Conservation (phyloP, 164 flowering plant genomes). For the Sedum album region DNA sequence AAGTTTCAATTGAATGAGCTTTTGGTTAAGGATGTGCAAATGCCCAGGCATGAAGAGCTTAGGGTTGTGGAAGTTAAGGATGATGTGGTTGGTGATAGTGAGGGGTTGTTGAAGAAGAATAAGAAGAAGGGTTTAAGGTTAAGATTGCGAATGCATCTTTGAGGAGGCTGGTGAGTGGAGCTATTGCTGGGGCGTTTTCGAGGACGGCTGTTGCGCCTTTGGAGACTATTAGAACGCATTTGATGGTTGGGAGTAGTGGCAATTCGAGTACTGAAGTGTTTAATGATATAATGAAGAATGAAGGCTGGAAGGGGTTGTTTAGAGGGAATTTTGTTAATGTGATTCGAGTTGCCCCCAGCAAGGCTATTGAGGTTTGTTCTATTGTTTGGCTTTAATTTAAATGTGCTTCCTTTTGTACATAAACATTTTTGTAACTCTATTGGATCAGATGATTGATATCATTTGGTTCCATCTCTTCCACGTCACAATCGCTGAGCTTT, state of each 20-base stretch:
- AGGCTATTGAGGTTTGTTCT: constrained; percentile 36
- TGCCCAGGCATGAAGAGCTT: not conserved
- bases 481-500: not conserved
- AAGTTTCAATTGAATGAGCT: not conserved
- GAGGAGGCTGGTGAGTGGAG: constrained; percentile 41
- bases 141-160: constrained; percentile 32
- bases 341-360: constrained; percentile 90
- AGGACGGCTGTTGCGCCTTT: constrained; percentile 40
- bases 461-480: not conserved
- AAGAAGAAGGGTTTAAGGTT: constrained; percentile 22
- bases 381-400: not conserved
- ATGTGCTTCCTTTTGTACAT: not conserved
- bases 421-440: not conserved
- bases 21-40: not conserved
- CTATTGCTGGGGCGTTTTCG: constrained; percentile 41
- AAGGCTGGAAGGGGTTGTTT: constrained; percentile 96
- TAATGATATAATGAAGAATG: constrained; percentile 61
- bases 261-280: constrained; percentile 73
- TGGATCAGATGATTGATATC: not conserved
- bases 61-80: constrained; percentile 7
- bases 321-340: constrained; percentile 94
- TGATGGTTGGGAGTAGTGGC: constrained; percentile 79
- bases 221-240: constrained; percentile 46
- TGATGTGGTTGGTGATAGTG: constrained; percentile 1
- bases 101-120: not conserved